Base-by-base conservation (phyloP, 306 rosid genomes). In the Mimosa pudica region DNA sequence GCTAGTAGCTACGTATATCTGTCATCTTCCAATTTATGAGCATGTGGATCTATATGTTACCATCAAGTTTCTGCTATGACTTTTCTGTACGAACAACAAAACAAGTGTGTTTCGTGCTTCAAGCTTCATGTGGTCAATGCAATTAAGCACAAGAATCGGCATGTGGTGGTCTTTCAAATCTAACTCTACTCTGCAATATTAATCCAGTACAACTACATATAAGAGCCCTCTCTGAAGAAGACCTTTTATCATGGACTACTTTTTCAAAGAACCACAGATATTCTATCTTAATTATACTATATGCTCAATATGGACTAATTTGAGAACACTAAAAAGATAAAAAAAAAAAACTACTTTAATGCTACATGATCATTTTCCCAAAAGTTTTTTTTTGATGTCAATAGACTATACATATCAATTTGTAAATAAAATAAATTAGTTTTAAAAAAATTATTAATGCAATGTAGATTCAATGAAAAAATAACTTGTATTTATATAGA, bases 71-170 rank as follows among this genome's bases (percentile, higher is more conserved):
- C 30, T 17, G 30, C 61, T 55, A 20, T 54, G 61, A 55, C 24
- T 17, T n/a, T 44, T 24, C 16, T 10, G 74, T 80, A 80, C 83
- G 16, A 80, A 30, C 44, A 62, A 79, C 16, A 63, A 51, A 64
- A 13, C 42, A 38, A 38, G 42, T 38, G 9, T 30, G 48, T 47
- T 51, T 73, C 46, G 17, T 51, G 38, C 55, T 61, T 72, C 73
- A 52, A 13, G 47, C 32, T 52, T 52, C 58, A 52, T 52, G 42
- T 51, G 68, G 58, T 80, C 74, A 64, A 44, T 73, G 68, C 48
- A 66, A 38, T 38, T 38, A 38, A 66, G 30, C 71, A 38, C 76
- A 73, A 54, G 62, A 71, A 83, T 83, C 78, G 71, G n/a, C 20
- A 55, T 18, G 30, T 1, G 57, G 61, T 33, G 7, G 70, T 82